phyloP scores from a whole-genome alignment of 2,329 filamentous ascomycete species.

The Alternaria triticina region DNA sequence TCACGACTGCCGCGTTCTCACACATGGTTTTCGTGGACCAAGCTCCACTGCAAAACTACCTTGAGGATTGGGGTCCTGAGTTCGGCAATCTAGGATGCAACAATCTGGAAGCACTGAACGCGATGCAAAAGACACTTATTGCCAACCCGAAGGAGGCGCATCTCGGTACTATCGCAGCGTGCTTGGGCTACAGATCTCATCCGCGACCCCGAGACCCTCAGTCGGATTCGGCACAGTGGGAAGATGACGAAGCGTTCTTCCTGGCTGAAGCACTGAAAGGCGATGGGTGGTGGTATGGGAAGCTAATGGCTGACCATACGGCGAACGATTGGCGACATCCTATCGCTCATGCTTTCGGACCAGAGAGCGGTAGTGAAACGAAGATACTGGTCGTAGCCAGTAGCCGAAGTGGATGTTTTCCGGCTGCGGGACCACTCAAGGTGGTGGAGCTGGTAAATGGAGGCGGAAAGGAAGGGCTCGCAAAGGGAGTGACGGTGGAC shows the following conservation, averaged over 20 bases:
- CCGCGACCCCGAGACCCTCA: conserved; percentile 22
- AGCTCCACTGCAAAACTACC: conserved; percentile 34
- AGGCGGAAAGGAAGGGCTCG: conserved; percentile 8
- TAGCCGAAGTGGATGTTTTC: conserved; percentile 38
- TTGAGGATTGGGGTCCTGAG: conserved; percentile 29
- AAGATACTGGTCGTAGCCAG: conserved; percentile 34
- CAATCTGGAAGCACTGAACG: conserved; percentile 15
- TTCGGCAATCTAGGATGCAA: conserved; percentile 34
- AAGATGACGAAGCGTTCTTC: conserved; percentile 35
- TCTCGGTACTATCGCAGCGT: conserved; percentile 28
- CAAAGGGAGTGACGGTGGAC: conserved; percentile 24
- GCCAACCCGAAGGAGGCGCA: conserved; percentile 22
- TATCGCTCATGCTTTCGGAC: conserved; percentile 27
- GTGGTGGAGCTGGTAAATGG: conserved; percentile 30
- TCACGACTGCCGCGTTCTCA: conserved; percentile 25
- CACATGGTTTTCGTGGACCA: conserved; percentile 39
- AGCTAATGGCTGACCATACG: conserved; percentile 41
- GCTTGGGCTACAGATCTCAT: conserved; percentile 31
- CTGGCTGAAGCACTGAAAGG: conserved; percentile 30
- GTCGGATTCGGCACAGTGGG: conserved; percentile 16
- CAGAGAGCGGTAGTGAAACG: conserved; percentile 18
- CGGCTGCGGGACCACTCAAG: conserved; percentile 30
- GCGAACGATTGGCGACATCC: conserved; percentile 33
- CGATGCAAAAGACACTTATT: conserved; percentile 21
- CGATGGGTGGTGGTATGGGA: conserved; percentile 36